These are phyloP conservation scores for Chlorella sp. DNA, from an alignment of 139 green algal species.

Conservation along the genomic window DNA sequence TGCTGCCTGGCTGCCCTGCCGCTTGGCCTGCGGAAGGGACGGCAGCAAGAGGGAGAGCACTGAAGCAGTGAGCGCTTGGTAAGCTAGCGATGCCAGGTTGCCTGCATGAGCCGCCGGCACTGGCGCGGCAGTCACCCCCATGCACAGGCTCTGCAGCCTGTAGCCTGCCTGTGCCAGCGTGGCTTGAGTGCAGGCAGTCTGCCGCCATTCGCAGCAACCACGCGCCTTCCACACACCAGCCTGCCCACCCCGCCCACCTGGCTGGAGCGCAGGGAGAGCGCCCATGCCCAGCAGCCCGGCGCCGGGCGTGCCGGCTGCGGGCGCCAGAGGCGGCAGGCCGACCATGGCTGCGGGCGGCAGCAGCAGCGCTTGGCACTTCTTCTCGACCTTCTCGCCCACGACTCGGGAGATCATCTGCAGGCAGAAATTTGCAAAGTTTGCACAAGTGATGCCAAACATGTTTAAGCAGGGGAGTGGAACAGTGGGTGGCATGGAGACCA, in stretches of 20 bases:
- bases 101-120: too few species aligned
- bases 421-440: too few species aligned
- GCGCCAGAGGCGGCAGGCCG: not conserved
- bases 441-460: too few species aligned
- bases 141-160: not conserved
- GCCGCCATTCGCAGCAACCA: not conserved
- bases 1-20: not conserved
- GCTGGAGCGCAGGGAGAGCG: not conserved
- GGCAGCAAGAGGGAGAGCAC: not conserved
- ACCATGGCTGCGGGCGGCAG: not conserved
- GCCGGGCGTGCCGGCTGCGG: not conserved
- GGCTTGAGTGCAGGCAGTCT: too few species aligned
- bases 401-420: constrained; percentile 30
- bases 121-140: too few species aligned
- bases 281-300: not conserved
- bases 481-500: too few species aligned
- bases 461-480: too few species aligned
- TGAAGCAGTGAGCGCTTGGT: not conserved
- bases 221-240: not conserved
- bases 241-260: not conserved
- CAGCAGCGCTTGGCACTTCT: constrained; percentile 28
- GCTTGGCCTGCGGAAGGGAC: not conserved
- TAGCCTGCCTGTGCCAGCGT: too few species aligned
- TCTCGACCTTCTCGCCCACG: constrained; percentile 24
- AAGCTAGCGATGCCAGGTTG: not conserved